These are phyloP conservation scores for Hypocreales sp. DNA, from an alignment of 2,329 filamentous ascomycete genomes.

Conservation along the genomic window DNA sequence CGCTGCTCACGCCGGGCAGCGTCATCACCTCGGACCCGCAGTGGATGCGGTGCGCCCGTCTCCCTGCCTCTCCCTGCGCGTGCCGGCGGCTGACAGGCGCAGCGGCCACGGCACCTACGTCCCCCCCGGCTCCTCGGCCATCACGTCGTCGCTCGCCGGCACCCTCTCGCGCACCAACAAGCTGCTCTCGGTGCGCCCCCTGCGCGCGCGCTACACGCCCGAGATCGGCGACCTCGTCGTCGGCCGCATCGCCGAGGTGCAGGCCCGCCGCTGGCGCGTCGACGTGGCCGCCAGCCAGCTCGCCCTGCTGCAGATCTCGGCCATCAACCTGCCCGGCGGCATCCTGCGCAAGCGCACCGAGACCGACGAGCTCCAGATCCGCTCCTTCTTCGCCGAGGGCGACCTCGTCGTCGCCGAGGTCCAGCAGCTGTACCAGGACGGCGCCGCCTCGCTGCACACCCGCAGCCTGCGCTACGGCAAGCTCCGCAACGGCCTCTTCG, in stretches of 20 bases:
- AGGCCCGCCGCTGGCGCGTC: constrained; percentile 84
- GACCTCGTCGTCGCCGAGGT: constrained; percentile 92
- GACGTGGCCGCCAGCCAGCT: constrained; percentile 82
- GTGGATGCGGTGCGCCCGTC: constrained; percentile 62
- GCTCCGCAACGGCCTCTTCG: constrained; percentile 81
- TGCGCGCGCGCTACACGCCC: constrained; percentile 84
- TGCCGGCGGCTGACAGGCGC: constrained; percentile 5
- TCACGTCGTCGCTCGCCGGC: constrained; percentile 81
- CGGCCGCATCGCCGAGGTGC: constrained; percentile 88
- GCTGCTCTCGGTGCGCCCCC: constrained; percentile 75
- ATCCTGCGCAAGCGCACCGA: constrained; percentile 84
- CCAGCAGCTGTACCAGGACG: constrained; percentile 75
- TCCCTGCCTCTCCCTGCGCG: constrained; percentile 1
- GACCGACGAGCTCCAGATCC: constrained; percentile 92
- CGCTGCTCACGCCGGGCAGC: constrained; percentile 79
- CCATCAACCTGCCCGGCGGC: constrained; percentile 89
- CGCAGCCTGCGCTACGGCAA: constrained; percentile 89
- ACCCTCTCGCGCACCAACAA: constrained; percentile 92
- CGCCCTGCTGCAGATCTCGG: constrained; percentile 68
- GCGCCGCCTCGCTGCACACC: constrained; percentile 77
- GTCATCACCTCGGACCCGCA: constrained; percentile 81
- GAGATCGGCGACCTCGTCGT: constrained; percentile 95
- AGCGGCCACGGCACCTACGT: constrained; percentile 90
- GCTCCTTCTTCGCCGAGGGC: constrained; percentile 92
- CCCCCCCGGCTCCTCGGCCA: constrained; percentile 44